Conservation (phyloP, 2,329 filamentous ascomycete species). For the Neonectria punicea region DNA sequence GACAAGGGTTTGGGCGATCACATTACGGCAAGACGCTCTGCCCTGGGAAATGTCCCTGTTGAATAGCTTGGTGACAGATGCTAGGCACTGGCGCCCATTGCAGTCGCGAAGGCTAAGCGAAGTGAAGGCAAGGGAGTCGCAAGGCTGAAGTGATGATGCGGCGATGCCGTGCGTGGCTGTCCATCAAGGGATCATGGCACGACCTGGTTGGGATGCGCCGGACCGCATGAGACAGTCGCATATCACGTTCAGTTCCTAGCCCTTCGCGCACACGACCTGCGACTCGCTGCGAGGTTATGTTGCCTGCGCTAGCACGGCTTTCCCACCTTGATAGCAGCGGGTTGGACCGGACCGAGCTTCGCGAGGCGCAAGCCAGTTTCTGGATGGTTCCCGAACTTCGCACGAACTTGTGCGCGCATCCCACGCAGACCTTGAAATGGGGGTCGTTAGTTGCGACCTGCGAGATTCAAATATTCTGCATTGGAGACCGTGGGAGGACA, state of each 20-base stretch:
- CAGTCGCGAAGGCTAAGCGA: constrained; percentile 1
- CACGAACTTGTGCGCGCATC: neutral
- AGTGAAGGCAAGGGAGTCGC: neutral
- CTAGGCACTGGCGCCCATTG: neutral
- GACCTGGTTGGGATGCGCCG: constrained; percentile 25
- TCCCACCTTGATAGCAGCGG: constrained; percentile 27
- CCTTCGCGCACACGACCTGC: constrained; percentile 9
- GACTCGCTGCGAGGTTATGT: neutral
- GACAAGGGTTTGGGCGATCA: neutral
- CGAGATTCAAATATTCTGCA: constrained; percentile 8
- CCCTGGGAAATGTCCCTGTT: neutral
- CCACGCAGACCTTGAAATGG: neutral
- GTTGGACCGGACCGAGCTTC: constrained; percentile 19
- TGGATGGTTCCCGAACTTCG: neutral
- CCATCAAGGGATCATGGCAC: constrained; percentile 27
- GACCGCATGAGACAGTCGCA: constrained; percentile 28
- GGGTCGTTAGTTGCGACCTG: neutral
- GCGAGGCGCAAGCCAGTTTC: constrained; percentile 19
- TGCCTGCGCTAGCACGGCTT: constrained; percentile 15
- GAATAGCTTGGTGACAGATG: neutral
- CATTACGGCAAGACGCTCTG: neutral
- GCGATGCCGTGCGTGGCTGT: neutral
- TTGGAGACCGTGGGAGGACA: constrained; percentile 2
- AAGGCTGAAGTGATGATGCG: constrained; percentile 10
- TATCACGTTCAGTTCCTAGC: constrained; percentile 12